Evolutionary conservation across 1,284 basidiomycete genomes (phyloP).

Genomic region (Ceratobasidium theobromae): DNA sequence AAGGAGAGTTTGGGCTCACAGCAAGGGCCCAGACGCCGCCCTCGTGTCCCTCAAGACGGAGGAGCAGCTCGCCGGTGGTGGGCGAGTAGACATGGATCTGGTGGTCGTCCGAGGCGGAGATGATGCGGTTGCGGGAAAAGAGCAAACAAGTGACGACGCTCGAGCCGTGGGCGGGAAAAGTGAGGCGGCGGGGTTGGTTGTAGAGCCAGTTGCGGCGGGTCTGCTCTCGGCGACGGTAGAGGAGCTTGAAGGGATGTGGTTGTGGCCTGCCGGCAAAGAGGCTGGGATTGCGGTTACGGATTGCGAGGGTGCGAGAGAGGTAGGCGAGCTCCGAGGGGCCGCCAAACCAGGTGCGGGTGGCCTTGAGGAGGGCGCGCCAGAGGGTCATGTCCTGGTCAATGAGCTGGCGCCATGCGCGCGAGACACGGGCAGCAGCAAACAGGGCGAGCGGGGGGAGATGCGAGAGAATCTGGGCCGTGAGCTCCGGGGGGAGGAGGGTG

Average conservation of each 20-base stretch:
- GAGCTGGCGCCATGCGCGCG: constrained; percentile 75
- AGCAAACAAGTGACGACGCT: constrained; percentile 92
- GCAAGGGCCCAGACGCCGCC: constrained; percentile 95
- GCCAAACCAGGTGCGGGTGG: constrained; percentile 81
- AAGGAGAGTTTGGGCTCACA: constrained; percentile 44
- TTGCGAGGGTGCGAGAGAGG: constrained; percentile 75
- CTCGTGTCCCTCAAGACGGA: constrained; percentile 82
- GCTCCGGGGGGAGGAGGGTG: constrained; percentile 79
- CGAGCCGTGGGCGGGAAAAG: constrained; percentile 83
- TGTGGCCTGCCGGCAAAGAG: constrained; percentile 13
- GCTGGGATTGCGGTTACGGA: constrained; percentile 65
- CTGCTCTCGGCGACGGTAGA: constrained; percentile 27
- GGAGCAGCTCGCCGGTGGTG: constrained; percentile 69
- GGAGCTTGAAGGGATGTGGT: constrained; percentile 26
- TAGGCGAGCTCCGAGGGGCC: constrained; percentile 72
- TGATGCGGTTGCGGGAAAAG: constrained; percentile 86
- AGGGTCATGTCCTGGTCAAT: constrained; percentile 83
- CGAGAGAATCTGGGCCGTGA: constrained; percentile 77
- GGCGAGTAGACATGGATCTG: constrained; percentile 92
- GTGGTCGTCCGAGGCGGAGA: constrained; percentile 72
- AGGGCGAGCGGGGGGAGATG: constrained; percentile 75
- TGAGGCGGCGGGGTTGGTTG: constrained; percentile 55
- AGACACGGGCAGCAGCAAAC: constrained; percentile 77
- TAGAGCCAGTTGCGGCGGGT: constrained; percentile 43
- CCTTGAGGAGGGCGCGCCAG: constrained; percentile 78